phyloP scores from a whole-genome alignment of 352 stramenopile genomes.

The Globisporangium nodosum region DNA sequence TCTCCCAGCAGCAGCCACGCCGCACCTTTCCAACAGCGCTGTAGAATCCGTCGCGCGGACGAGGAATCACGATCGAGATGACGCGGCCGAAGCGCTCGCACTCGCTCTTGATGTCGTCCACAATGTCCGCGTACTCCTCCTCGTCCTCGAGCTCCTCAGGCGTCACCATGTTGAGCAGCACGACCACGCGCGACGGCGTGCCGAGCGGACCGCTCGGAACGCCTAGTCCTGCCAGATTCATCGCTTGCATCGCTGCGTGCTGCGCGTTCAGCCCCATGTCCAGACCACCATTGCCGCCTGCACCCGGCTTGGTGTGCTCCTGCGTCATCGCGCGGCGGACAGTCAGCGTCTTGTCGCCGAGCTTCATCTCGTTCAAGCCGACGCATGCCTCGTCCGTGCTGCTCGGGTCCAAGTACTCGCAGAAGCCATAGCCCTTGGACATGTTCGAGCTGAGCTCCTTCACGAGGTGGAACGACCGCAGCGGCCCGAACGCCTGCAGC shows the following conservation, averaged over 20 bases:
- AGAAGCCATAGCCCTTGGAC: conserved; percentile 98
- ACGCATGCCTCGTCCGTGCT: conserved; percentile 91
- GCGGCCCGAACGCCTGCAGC: conserved; percentile 92
- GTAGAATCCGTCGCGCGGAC: conserved; percentile 51
- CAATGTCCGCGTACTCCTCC: conserved; percentile 93
- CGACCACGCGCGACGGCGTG: conserved; percentile 82
- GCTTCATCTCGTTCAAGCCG: conserved; percentile 94
- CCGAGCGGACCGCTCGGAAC: conserved; percentile 52
- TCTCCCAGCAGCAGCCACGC: not conserved
- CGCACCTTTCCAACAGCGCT: conserved; percentile 62
- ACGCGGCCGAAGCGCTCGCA: conserved; percentile 86
- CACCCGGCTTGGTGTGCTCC: conserved; percentile 61
- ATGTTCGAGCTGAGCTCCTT: conserved; percentile 89
- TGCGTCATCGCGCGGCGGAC: conserved; percentile 84
- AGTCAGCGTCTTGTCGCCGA: conserved; percentile 90
- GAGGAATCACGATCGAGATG: conserved; percentile 75
- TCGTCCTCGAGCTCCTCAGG: conserved; percentile 94
- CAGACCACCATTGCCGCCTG: conserved; percentile 42
- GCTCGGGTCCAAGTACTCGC: conserved; percentile 92
- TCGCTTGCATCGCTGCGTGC: conserved; percentile 60
- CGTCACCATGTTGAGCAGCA: conserved; percentile 98
- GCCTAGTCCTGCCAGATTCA: conserved; percentile 48
- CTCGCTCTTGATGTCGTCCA: conserved; percentile 96
- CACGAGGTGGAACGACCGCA: conserved; percentile 96
- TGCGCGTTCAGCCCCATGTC: conserved; percentile 67